These are phyloP conservation scores for button mushroom (Agaricus bisporus) DNA, from an alignment of 768 basidiomycete genomes.

Conservation along the genomic window DNA sequence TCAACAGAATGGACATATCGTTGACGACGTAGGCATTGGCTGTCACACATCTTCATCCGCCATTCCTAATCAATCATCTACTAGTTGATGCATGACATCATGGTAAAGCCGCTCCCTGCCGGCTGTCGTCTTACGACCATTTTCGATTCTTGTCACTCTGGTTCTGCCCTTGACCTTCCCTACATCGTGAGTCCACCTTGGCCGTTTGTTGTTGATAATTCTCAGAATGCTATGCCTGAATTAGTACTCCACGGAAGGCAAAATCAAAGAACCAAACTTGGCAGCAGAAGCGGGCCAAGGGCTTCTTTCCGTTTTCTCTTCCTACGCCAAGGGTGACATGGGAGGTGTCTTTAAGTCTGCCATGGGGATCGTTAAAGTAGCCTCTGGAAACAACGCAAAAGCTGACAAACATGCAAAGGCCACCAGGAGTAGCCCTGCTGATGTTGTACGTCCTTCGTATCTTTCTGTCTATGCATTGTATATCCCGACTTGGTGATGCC, in stretches of 20 bases:
- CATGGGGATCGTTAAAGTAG: slow-evolving; percentile 67
- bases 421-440: slow-evolving; percentile 75
- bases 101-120: slow-evolving; percentile 75
- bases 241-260: slow-evolving; percentile 92
- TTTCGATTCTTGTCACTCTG: slow-evolving; percentile 86
- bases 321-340: slow-evolving; percentile 77
- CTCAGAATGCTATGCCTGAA: not conserved
- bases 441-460: slow-evolving; percentile 54
- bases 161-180: slow-evolving; percentile 74
- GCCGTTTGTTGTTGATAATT: not conserved
- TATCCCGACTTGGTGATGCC: not conserved
- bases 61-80: not conserved
- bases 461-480: not conserved
- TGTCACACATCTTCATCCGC: not conserved
- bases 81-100: slow-evolving; percentile 67
- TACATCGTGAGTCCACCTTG: slow-evolving; percentile 43
- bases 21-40: slow-evolving; percentile 72
- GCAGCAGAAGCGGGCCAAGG: slow-evolving; percentile 85
- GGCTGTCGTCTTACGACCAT: slow-evolving; percentile 88
- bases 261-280: slow-evolving; percentile 90
- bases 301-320: slow-evolving; percentile 67
- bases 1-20: slow-evolving; percentile 64
- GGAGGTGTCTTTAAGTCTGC: slow-evolving; percentile 72
- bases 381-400: slow-evolving; percentile 59
- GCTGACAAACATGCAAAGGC: slow-evolving; percentile 54